phyloP scores from a whole-genome alignment of 1,284 basidiomycete genomes.

The Porodaedalea pini region DNA sequence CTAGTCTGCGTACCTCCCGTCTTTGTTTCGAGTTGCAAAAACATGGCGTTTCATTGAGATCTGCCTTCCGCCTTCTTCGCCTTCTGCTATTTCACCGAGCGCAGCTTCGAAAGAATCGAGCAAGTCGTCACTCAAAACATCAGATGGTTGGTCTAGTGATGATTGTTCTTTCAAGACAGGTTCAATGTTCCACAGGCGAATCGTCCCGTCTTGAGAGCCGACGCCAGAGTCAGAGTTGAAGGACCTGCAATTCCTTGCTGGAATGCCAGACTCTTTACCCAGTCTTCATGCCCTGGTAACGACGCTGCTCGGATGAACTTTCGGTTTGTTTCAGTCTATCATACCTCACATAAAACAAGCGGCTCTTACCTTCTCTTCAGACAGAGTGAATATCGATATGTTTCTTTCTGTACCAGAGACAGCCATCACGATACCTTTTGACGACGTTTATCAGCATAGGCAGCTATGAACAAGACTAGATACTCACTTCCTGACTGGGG shows the following conservation, averaged over 20 bases:
- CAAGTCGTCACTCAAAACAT: conserved; percentile 59
- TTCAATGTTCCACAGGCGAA: conserved; percentile 84
- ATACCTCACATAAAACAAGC: not conserved
- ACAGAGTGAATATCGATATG: conserved; percentile 73
- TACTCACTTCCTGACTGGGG: conserved; percentile 63
- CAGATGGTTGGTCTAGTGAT: conserved; percentile 22
- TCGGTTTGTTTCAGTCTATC: conserved; percentile 9
- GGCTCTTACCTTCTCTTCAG: conserved; percentile 47
- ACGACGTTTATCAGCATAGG: not conserved
- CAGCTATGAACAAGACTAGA: not conserved
- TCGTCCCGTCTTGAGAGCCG: conserved; percentile 92
- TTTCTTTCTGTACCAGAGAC: conserved; percentile 73
- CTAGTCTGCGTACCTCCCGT: conserved; percentile 42
- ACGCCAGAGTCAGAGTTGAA: conserved; percentile 64
- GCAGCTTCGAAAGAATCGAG: conserved; percentile 86
- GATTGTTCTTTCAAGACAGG: conserved; percentile 30
- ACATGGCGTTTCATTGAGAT: conserved; percentile 84
- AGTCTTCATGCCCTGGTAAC: conserved; percentile 90
- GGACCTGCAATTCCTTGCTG: conserved; percentile 32
- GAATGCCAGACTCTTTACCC: conserved; percentile 82
- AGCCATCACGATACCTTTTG: conserved; percentile 67
- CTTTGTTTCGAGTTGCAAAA: conserved; percentile 54
- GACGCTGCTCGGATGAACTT: conserved; percentile 59
- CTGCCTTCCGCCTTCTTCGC: conserved; percentile 65
- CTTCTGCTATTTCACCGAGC: conserved; percentile 62